phyloP scores from a whole-genome alignment of 164 flowering plant species.

The Vitis rupestris region DNA sequence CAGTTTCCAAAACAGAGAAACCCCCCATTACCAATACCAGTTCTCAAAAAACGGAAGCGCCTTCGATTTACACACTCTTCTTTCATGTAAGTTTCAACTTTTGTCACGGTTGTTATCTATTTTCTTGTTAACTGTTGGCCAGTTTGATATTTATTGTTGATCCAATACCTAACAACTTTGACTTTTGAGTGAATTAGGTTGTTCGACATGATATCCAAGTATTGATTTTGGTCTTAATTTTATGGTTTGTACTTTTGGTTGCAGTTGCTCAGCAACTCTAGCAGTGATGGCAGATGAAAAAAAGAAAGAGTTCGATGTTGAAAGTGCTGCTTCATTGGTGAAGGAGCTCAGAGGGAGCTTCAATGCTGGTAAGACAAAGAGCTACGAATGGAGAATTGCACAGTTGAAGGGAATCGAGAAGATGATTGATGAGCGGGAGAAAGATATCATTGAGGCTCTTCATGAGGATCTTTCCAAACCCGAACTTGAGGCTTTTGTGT shows the following conservation, averaged over 20 bases:
- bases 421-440: slow-evolving; percentile 41
- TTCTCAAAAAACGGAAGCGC: neutral
- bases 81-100: too few relatives aligned
- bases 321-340: slow-evolving; percentile 27
- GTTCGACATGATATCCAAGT: too few relatives aligned
- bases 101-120: too few relatives aligned
- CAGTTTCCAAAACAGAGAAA: neutral
- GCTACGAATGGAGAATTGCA: slow-evolving; percentile 40
- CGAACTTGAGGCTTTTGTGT: slow-evolving; percentile 25
- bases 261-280: slow-evolving; percentile 21
- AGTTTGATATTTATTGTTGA: too few relatives aligned
- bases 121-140: too few relatives aligned
- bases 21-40: neutral
- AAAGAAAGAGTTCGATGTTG: slow-evolving; percentile 19
- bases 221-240: too few relatives aligned
- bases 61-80: too few relatives aligned
- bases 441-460: slow-evolving; percentile 30
- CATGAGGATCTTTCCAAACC: slow-evolving; percentile 36
- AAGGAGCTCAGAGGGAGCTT: slow-evolving; percentile 29
- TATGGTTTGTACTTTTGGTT: too few relatives aligned
- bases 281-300: slow-evolving; percentile 16
- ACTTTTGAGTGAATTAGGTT: too few relatives aligned
- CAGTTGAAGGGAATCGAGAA: slow-evolving; percentile 30
- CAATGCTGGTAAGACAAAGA: slow-evolving; percentile 35
- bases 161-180: too few relatives aligned